Evolutionary conservation across 306 rosid species (phyloP), one percentile per base, ranked within the genome.

Genomic region (Mimosa bimucronata): DNA sequence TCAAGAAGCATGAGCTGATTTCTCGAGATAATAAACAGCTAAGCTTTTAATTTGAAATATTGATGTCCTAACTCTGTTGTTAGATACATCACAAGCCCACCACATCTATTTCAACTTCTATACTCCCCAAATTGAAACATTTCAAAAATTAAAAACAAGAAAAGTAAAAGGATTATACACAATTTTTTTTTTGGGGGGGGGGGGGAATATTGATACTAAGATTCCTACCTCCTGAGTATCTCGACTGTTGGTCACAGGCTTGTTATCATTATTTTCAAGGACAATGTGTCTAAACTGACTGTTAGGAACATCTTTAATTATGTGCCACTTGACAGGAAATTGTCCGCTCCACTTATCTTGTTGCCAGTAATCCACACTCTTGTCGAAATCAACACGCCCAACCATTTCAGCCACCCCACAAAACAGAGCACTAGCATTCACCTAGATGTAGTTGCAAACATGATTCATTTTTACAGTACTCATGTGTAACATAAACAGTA

Each of bases 271-370:
- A 83, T 90, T 90, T 83, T 90, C 97, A 68, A 92, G 94, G 71
- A 90, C 87, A 73, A 92, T 89, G 87, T 92, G 95, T 73, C 97
- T 94, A 62, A 92, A 92, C 80, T 89, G 97, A 88, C 95, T 92
- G 82, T 92, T 92, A 0, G 97, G 97, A 31, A 90, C 90, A 65
- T 92, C 97, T 89, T 90, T 92, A 80, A 92, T 86, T 37, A 90
- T 88, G 86, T 90, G 91, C 97, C 97, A 92, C 86, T 86, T 92
- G 62, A 90, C 94, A 75, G 95, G 92, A 83, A 92, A 90, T 85
- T 92, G 97, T 42, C 97, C 97, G 65, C 89, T 90, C 97, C 97
- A 92, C 84, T 92, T 92, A 85, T 92, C 97, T 84, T 92, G 97
- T 81, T 92, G 97, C 97, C 97, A 92, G 83, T 90, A 92, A 83